These are phyloP conservation scores for Colletotrichum sidae DNA, from an alignment of 2,329 filamentous ascomycete species.

Conservation along the genomic window DNA sequence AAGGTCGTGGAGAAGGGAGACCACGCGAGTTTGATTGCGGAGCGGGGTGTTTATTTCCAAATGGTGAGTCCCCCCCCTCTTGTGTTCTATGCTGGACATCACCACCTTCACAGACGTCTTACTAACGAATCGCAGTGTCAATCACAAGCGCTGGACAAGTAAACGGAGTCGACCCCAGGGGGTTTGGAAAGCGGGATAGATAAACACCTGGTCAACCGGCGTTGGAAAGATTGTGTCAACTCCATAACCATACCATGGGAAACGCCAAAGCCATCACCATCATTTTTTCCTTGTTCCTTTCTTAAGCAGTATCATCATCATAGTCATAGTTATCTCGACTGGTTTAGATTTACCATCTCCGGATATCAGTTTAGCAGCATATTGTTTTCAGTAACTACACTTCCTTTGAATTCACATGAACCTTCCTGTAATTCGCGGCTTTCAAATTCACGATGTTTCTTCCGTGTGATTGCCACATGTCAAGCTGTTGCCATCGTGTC, in stretches of 20 bases:
- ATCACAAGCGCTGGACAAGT: constrained; percentile 37
- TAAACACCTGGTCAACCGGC: background rate
- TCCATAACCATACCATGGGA: background rate
- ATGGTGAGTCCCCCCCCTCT: constrained; percentile 23
- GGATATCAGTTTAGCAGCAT: too few species aligned
- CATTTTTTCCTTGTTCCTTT: background rate
- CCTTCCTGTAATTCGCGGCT: too few species aligned
- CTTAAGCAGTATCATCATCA: background rate
- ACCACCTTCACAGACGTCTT: background rate
- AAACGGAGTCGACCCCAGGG: constrained; percentile 3
- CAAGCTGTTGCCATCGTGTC: too few species aligned
- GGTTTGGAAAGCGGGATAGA: constrained; percentile 2
- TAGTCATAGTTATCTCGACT: constrained; percentile 3
- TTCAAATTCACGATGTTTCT: too few species aligned
- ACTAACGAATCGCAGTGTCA: constrained; percentile 27
- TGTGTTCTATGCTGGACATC: too few species aligned
- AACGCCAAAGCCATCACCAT: background rate
- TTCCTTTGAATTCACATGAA: too few species aligned
- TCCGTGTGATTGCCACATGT: too few species aligned
- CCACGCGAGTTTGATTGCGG: constrained; percentile 28
- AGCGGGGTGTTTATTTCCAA: constrained; percentile 32
- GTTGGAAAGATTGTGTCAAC: constrained; percentile 26
- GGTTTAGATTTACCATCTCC: background rate
- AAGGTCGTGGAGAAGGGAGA: constrained; percentile 49
- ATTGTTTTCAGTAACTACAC: too few species aligned